Percentiles rank a stretch among this genome's conserved stretches.
Conservation (phyloP, 495 filamentous ascomycete species). For the Lepidopterella palustris region DNA sequence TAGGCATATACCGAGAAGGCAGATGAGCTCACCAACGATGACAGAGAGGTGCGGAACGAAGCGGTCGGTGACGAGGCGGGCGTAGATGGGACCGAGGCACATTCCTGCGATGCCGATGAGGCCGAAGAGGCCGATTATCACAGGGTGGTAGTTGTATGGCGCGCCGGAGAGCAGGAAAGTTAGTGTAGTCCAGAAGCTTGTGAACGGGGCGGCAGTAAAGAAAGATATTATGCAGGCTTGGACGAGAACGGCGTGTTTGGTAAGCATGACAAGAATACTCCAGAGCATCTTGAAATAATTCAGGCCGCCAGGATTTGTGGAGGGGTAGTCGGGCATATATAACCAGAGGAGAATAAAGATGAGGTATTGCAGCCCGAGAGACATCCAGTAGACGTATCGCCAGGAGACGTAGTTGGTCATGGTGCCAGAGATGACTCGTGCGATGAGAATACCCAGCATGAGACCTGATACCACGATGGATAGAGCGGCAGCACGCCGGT, state of each 20-base stretch:
- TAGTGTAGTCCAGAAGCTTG: slow-evolving; percentile 75
- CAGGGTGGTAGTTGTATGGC: slow-evolving; percentile 61
- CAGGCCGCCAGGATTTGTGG: slow-evolving; percentile 56
- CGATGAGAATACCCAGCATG: slow-evolving; percentile 68
- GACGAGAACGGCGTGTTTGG: slow-evolving; percentile 59
- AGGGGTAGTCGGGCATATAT: slow-evolving; percentile 76
- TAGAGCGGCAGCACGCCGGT: slow-evolving; percentile 58
- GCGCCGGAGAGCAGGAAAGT: slow-evolving; percentile 66
- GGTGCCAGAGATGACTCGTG: slow-evolving; percentile 68
- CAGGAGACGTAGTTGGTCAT: slow-evolving; percentile 64
- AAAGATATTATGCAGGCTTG: slow-evolving; percentile 58
- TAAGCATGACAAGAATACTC: slow-evolving; percentile 54
- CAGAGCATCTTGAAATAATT: slow-evolving; percentile 63
- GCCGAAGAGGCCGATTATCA: slow-evolving; percentile 70
- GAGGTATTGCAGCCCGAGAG: slow-evolving; percentile 64
- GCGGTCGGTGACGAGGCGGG: slow-evolving; percentile 62
- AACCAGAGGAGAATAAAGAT: slow-evolving; percentile 61
- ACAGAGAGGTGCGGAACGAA: slow-evolving; percentile 61
- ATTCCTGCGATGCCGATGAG: slow-evolving; percentile 69
- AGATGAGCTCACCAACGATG: slow-evolving; percentile 52
- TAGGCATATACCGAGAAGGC: slow-evolving; percentile 58
- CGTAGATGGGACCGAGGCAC: slow-evolving; percentile 58
- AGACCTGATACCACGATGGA: slow-evolving; percentile 75
- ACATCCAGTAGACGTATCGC: slow-evolving; percentile 76
- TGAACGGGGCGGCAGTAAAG: slow-evolving; percentile 53